phyloP scores from a whole-genome alignment of 306 rosid genomes.

The Cajanus cajan region DNA sequence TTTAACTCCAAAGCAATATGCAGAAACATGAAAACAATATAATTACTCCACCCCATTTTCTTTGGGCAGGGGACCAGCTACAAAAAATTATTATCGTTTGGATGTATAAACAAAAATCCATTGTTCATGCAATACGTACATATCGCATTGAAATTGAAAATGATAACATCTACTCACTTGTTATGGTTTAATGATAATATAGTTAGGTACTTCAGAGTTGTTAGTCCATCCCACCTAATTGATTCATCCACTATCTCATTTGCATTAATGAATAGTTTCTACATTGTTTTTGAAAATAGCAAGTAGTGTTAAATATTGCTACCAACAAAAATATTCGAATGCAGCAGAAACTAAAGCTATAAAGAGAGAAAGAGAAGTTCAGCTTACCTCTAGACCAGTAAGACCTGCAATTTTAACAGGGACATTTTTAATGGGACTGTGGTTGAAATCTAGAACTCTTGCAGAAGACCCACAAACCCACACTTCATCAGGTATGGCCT shows the following conservation, averaged over 20 bases:
- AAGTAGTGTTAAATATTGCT: constrained; percentile 15
- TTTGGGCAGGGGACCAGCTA: background rate
- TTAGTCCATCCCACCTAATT: constrained; percentile 72
- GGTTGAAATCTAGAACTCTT: constrained; percentile 69
- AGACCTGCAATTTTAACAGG: constrained; percentile 58
- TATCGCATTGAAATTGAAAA: constrained; percentile 19
- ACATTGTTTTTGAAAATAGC: constrained; percentile 32
- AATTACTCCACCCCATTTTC: background rate
- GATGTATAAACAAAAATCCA: background rate
- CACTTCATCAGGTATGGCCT: constrained; percentile 83
- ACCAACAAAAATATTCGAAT: background rate
- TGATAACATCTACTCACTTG: constrained; percentile 52
- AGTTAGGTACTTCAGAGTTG: constrained; percentile 53
- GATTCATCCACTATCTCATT: constrained; percentile 58
- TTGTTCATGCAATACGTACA: constrained; percentile 1
- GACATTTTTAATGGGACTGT: constrained; percentile 53
- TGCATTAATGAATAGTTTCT: constrained; percentile 64
- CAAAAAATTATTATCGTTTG: constrained; percentile 1
- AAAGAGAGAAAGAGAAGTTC: constrained; percentile 18
- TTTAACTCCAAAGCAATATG: background rate
- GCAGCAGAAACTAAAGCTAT: constrained; percentile 12
- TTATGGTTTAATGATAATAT: constrained; percentile 73
- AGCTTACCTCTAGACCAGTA: constrained; percentile 55
- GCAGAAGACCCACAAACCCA: constrained; percentile 69
- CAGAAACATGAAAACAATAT: background rate